phyloP scores from a whole-genome alignment of 306 rosid species.

The Trifolium pratense region DNA sequence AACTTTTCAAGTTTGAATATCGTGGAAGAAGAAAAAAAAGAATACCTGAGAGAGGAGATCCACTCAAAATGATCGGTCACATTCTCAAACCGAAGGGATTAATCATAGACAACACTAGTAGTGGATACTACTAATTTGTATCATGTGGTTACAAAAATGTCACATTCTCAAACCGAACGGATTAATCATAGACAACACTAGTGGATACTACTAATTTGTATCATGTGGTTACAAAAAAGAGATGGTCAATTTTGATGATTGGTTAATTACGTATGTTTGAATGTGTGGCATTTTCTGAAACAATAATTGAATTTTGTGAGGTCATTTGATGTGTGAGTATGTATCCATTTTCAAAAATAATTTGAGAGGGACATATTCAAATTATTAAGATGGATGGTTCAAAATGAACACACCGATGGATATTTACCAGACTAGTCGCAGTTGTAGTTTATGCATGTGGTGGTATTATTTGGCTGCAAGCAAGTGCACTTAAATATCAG shows the following conservation, averaged over 20 bases:
- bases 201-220: no score
- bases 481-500: background rate
- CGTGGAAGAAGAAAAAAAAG: background rate
- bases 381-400: constrained; percentile 4
- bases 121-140: no score
- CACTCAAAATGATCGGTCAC: no score
- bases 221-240: no score
- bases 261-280: background rate
- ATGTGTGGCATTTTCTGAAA: background rate
- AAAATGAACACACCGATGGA: constrained; percentile 1
- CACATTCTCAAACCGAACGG: no score
- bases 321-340: background rate
- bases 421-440: background rate
- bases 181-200: no score
- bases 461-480: background rate
- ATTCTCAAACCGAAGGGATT: no score
- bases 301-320: constrained; percentile 1
- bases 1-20: background rate
- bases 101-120: background rate
- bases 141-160: no score
- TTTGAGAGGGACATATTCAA: constrained; percentile 17
- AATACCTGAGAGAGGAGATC: background rate
- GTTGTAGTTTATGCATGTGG: background rate
- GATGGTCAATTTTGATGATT: background rate
- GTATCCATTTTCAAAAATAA: constrained; percentile 6